Evolutionary conservation across 139 green algal genomes (phyloP), one percentile per base, ranked within the genome.

Genomic region (Coccomyxa sp.): DNA sequence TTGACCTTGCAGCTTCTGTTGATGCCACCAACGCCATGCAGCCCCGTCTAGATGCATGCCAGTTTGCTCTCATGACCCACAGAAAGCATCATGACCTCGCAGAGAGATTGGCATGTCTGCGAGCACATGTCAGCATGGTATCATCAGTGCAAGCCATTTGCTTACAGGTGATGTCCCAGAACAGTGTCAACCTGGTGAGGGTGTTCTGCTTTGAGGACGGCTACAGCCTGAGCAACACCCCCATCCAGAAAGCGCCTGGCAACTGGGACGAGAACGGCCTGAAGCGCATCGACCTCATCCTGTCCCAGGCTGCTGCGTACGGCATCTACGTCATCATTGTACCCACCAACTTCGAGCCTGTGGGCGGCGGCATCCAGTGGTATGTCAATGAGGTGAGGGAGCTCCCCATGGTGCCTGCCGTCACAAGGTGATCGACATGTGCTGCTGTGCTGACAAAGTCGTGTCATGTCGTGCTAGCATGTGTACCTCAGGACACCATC

Each of bases 221-320:
- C 8, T 41, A 29, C 36, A 68, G 58, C 0, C 77, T 33, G 44
- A 74, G 40, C 24, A 37, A 14, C 24, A 69, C 72, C 18, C 37
- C 75, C 18, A 84, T 82, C 36, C 68, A 78, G 31, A 39, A 41
- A 18, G 39, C 36, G 18, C 58, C 38, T 4, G 84, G 77, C 29
- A 68, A 39, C 18, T 90, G 88, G 77, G 84, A 90, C 68, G 82
- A 88, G 37, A 35, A 85, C 14, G 77, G 82, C 75, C 70, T 92
- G 31, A 71, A 83, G 39, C 83, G 81, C 1, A 58, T 93, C n/a
- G 87, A 93, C 73, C 84, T 82, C 16, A 69, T 83, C 5, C 68
- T 93, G 18, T 82, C 79, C 38, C 50, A 82, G 22, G 85, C 85
- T 12, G 70, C 71, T 22, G 81, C 80, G 73, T 73, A 86, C 34